phyloP scores from a whole-genome alignment of 352 stramenopile genomes.

The Phytophthora hibernalis region DNA sequence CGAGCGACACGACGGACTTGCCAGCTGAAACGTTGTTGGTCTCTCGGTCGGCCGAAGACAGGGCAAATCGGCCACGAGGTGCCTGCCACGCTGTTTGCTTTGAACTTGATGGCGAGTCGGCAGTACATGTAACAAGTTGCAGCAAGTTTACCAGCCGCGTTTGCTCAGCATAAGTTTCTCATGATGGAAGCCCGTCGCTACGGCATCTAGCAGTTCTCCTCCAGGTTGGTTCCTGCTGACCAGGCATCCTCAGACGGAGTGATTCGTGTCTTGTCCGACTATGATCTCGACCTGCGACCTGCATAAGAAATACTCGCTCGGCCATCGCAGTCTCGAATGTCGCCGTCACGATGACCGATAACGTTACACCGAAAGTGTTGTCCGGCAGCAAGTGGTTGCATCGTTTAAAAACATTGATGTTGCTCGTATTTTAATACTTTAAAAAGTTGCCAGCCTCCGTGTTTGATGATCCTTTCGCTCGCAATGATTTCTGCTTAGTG shows the following conservation, averaged over 20 bases:
- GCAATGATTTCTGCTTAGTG: constrained; percentile 29
- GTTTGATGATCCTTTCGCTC: constrained; percentile 4
- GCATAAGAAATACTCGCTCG: constrained; percentile 4
- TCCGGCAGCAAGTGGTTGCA: constrained; percentile 5
- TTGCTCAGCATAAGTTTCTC: neutral
- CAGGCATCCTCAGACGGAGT: neutral
- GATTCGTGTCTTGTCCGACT: too few species aligned
- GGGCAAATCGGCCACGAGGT: constrained; percentile 15
- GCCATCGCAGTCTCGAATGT: neutral
- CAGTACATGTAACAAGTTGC: too few species aligned
- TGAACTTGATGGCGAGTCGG: neutral
- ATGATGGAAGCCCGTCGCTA: constrained; percentile 4
- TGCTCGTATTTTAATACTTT: too few species aligned
- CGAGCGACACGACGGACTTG: constrained; percentile 7
- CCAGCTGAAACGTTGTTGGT: constrained; percentile 1
- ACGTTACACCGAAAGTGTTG: neutral
- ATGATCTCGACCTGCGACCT: too few species aligned
- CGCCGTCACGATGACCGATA: too few species aligned
- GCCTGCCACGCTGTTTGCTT: neutral
- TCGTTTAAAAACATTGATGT: too few species aligned
- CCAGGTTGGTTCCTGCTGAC: neutral
- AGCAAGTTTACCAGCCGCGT: too few species aligned
- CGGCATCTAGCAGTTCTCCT: constrained; percentile 17
- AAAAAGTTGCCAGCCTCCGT: constrained; percentile 22
- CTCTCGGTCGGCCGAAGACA: constrained; percentile 12